These are phyloP conservation scores for Thecamonas trahens DNA, from an alignment of 78 protist species.

Conservation along the genomic window DNA sequence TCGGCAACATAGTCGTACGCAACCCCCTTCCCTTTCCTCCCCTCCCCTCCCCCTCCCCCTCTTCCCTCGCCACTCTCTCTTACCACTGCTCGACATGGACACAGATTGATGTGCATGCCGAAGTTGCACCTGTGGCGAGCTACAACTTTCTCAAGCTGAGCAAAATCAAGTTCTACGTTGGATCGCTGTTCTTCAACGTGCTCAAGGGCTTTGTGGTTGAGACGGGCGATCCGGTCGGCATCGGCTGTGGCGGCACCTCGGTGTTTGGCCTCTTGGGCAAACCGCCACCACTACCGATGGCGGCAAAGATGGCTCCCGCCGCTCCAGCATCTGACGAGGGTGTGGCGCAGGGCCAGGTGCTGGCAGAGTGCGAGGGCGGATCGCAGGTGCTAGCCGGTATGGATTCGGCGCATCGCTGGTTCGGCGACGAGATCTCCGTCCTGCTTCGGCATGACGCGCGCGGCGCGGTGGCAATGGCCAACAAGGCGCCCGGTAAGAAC, in stretches of 20 bases:
- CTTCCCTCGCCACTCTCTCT: too few relatives aligned
- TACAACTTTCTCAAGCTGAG: constrained; percentile 84
- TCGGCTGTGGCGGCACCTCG: constrained; percentile 76
- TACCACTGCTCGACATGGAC: too few relatives aligned
- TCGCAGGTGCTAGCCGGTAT: too few relatives aligned
- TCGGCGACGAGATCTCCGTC: constrained; percentile 73
- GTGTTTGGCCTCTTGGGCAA: constrained; percentile 62
- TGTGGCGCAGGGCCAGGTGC: constrained; percentile 54
- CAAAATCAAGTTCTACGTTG: constrained; percentile 90
- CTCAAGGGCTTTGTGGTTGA: constrained; percentile 69
- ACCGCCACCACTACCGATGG: not conserved
- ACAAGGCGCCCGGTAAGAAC: constrained; percentile 26
- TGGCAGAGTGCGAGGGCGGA: constrained; percentile 38
- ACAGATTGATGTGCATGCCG: constrained; percentile 76
- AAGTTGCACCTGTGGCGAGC: constrained; percentile 69
- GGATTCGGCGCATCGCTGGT: too few relatives aligned
- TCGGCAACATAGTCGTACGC: constrained; percentile 87
- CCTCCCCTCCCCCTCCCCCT: too few relatives aligned
- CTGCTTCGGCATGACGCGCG: constrained; percentile 17
- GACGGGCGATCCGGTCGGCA: constrained; percentile 86
- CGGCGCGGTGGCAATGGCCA: constrained; percentile 65
- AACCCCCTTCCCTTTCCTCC: too few relatives aligned
- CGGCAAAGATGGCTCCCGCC: not conserved
- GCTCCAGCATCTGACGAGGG: not conserved
- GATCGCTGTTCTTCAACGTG: constrained; percentile 67